Conservation (phyloP, 2,329 filamentous ascomycete species). For the Mycosphaerella sp. region DNA sequence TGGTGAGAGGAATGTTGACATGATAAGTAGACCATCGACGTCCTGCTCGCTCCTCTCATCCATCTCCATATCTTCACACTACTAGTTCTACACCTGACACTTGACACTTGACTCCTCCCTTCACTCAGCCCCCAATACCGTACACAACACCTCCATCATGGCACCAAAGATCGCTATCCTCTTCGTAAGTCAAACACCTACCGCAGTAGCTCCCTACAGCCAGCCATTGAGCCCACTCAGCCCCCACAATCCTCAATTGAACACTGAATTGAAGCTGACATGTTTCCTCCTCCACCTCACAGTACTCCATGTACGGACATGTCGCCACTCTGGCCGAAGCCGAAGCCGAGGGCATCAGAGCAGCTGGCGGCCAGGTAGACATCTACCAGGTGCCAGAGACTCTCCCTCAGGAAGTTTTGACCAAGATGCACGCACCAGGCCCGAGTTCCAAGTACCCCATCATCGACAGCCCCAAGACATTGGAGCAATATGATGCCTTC, state of each 20-base stretch:
- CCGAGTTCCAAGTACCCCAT: constrained; percentile 59
- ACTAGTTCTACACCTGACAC: background rate
- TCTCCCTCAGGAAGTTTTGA: constrained; percentile 71
- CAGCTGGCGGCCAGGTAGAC: constrained; percentile 74
- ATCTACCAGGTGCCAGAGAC: constrained; percentile 89
- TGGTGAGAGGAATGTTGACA: too few species aligned
- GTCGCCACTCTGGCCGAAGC: constrained; percentile 77
- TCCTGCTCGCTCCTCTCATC: too few species aligned
- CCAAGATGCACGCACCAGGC: constrained; percentile 83
- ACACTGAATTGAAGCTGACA: background rate
- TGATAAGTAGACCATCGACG: too few species aligned
- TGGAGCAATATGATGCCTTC: constrained; percentile 71
- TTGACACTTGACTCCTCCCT: background rate
- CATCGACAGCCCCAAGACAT: constrained; percentile 53
- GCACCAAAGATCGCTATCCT: constrained; percentile 89
- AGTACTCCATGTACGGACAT: constrained; percentile 51
- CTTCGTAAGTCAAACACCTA: constrained; percentile 65
- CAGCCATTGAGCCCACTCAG: background rate
- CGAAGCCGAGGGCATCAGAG: constrained; percentile 83
- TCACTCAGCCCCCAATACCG: background rate
- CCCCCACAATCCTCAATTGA: background rate
- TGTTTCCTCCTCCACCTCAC: background rate
- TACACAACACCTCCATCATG: constrained; percentile 51
- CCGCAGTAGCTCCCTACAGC: background rate
- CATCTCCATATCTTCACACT: too few species aligned